These are phyloP conservation scores for Puccinia sorghi DNA, from an alignment of 1,284 basidiomycete genomes.

Conservation along the genomic window DNA sequence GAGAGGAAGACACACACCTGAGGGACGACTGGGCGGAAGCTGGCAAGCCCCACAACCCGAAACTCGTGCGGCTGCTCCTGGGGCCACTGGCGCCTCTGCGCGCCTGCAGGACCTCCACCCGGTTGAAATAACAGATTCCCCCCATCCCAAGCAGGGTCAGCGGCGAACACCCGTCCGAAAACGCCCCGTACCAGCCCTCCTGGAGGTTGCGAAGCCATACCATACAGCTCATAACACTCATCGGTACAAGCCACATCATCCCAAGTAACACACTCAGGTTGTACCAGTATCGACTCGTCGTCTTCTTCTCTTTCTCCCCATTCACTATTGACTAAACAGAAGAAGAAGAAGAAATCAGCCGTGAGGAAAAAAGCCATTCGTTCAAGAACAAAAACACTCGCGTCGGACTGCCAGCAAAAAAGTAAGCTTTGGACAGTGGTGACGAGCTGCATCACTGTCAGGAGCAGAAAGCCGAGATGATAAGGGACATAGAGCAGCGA, in stretches of 20 bases:
- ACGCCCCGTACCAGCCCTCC: conserved; percentile 57
- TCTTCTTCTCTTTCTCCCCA: neutral
- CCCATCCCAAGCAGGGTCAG: conserved; percentile 57
- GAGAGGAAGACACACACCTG: too few relatives aligned
- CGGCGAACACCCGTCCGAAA: conserved; percentile 59
- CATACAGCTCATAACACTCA: conserved; percentile 74
- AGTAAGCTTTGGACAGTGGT: conserved; percentile 56
- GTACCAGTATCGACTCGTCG: conserved; percentile 51
- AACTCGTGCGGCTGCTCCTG: too few relatives aligned
- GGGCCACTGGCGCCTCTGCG: too few relatives aligned
- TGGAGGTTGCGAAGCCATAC: conserved; percentile 81
- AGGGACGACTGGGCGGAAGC: too few relatives aligned
- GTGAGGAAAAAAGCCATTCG: neutral
- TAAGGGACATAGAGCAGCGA: conserved; percentile 78
- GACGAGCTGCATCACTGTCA: conserved; percentile 71
- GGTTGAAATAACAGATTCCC: conserved; percentile 54
- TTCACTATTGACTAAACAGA: neutral
- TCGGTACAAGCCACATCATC: conserved; percentile 80
- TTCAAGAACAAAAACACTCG: too few relatives aligned
- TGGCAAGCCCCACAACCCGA: too few relatives aligned
- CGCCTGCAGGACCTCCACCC: neutral
- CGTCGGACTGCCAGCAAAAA: neutral
- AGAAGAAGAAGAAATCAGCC: neutral
- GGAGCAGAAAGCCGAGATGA: conserved; percentile 82
- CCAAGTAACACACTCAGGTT: conserved; percentile 68